Evolutionary conservation across 768 basidiomycete species (phyloP).

Genomic region (Mycena metata): DNA sequence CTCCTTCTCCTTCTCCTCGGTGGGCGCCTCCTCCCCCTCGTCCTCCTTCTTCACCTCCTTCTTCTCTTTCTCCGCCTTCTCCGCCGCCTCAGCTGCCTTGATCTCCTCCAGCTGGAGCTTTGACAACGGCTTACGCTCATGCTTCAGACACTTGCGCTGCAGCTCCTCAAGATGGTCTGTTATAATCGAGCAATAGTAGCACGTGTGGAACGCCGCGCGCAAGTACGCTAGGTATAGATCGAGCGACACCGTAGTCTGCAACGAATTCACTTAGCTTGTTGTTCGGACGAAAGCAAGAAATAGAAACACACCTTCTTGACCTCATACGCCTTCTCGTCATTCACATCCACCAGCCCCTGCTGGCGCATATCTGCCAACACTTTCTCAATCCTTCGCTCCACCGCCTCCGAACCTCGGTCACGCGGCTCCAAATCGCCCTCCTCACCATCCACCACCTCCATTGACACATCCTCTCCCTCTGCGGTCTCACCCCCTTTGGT

Average conservation of each 20-base stretch:
- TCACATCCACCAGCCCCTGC: conserved; percentile 69
- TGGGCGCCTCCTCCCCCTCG: conserved; percentile 48
- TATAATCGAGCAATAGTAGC: conserved; percentile 97
- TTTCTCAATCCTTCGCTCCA: conserved; percentile 86
- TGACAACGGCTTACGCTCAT: conserved; percentile 83
- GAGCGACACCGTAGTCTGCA: conserved; percentile 82
- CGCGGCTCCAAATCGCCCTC: conserved; percentile 70
- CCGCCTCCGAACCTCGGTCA: conserved; percentile 80
- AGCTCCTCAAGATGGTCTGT: conserved; percentile 96
- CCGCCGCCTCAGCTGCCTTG: conserved; percentile 65
- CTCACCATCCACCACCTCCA: conserved; percentile 51
- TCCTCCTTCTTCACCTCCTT: conserved; percentile 60
- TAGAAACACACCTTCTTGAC: conserved; percentile 73
- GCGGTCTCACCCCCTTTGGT: conserved; percentile 32
- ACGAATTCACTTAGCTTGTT: conserved; percentile 39
- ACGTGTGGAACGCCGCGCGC: conserved; percentile 92
- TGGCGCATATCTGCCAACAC: conserved; percentile 78
- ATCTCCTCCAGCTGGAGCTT: conserved; percentile 73
- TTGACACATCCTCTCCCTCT: conserved; percentile 40
- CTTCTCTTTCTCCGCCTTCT: conserved; percentile 66
- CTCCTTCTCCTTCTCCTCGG: conserved; percentile 56
- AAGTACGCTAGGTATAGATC: conserved; percentile 96
- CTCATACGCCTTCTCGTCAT: conserved; percentile 76
- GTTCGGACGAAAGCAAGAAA: conserved; percentile 23
- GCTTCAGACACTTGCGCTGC: conserved; percentile 93